Evolutionary conservation across 2,329 filamentous ascomycete genomes (phyloP), one percentile per base, ranked within the genome.

Genomic region (Penicillium sp.): DNA sequence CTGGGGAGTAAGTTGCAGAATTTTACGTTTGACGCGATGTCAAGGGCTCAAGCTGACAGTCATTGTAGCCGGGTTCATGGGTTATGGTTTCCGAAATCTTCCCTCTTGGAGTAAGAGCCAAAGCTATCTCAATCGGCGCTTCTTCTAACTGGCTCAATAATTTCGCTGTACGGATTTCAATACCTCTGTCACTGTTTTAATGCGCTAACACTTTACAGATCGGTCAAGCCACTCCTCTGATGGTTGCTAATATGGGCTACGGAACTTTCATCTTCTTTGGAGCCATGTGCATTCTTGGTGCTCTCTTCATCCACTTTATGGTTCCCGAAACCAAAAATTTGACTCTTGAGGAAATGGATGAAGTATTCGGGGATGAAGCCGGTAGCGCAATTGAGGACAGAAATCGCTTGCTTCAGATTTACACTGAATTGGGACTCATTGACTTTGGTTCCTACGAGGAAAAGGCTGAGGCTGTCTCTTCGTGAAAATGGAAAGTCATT

Each of bases 241-340:
- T 74, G 71, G 61, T 74, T 6, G 62, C 61, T 25, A 52, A 57
- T 11, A 69, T 71, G 65, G 62, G 63, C 2, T 74, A 67, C 53
- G 72, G 72, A 7, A 74, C 71, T 1, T 75, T 71, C 50, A 73
- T 74, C 37, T 74, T 75, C 66, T 75, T 75, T 55, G 69, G 68
- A 20, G 54, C 55, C 11, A 61, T 63, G 44, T 52, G 47, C 15
- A 42, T 51, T 22, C 44, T 49, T n/a, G 62, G 58, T 33, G 56
- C 49, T n/a, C 46, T 56, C 20, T 66, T 61, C 37, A 54, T 62
- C 43, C 63, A 46, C 20, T 54, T 62, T 18, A 50, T 71, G 11
- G 67, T 71, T n/a, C 53, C 53, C 8, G 53, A 55, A 15, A 55
- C 53, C 27, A 55, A 52, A 20, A 52, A 52, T n/a, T 27, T 48